Evolutionary conservation across 2,329 filamentous ascomycete species (phyloP).

Genomic region (Cyphellophora attinorum): DNA sequence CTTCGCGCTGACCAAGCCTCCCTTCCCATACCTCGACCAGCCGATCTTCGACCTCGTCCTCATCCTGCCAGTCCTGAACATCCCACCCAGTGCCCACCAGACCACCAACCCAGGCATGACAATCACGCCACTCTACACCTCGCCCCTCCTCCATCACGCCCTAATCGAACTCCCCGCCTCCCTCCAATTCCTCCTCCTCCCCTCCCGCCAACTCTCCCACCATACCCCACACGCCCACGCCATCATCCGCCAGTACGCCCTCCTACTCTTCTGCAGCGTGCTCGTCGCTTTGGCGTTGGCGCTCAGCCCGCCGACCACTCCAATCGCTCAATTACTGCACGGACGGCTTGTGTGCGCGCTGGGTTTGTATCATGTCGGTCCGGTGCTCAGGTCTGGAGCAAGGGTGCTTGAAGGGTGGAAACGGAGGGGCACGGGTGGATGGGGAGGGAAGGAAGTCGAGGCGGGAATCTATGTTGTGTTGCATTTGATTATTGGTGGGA

Average conservation of each 20-base stretch:
- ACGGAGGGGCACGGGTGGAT: constrained; percentile 7
- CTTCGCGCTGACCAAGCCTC: no score
- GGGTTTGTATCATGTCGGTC: constrained; percentile 26
- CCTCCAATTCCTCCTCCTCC: constrained; percentile 26
- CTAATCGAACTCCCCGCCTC: constrained; percentile 27
- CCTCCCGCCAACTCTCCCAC: constrained; percentile 20
- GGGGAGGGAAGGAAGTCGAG: constrained; percentile 8
- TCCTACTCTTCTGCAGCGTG: constrained; percentile 24
- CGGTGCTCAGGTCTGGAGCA: constrained; percentile 20
- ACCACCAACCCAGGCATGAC: no score
- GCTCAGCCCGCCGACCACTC: constrained; percentile 15
- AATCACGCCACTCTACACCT: no score
- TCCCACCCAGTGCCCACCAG: no score
- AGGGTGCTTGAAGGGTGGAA: no score
- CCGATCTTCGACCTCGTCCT: no score
- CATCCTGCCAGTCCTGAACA: no score
- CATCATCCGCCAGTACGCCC: constrained; percentile 29
- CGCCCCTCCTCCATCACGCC: constrained; percentile 23
- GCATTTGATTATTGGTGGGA: constrained; percentile 12
- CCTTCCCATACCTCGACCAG: no score
- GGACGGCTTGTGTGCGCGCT: constrained; percentile 24
- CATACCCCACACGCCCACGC: constrained; percentile 26
- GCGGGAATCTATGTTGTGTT: constrained; percentile 16
- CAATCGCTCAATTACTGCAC: no score
- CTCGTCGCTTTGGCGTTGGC: constrained; percentile 25